phyloP scores from a whole-genome alignment of 163 green algal species.

The Chlamydomonas reinhardtii region DNA sequence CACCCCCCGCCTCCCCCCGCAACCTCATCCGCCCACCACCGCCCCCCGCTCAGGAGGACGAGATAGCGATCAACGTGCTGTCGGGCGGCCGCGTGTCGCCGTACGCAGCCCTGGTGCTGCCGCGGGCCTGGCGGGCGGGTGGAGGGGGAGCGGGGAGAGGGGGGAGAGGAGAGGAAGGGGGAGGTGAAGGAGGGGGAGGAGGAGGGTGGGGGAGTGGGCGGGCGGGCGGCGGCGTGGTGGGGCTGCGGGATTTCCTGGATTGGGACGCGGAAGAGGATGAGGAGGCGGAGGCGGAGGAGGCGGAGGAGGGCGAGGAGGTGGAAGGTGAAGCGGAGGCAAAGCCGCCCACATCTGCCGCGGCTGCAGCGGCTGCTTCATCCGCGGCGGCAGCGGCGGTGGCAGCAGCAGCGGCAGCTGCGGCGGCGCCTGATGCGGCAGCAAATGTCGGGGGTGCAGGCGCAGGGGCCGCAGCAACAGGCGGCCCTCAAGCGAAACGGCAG shows the following conservation, averaged over 20 bases:
- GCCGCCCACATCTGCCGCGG: too few species aligned
- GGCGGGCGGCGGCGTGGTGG: not conserved
- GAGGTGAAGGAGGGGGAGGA: not conserved
- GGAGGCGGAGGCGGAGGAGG: not conserved
- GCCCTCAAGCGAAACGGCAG: not conserved
- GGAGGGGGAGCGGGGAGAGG: not conserved
- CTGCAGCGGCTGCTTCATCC: too few species aligned
- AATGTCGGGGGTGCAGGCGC: too few species aligned
- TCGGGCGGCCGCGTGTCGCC: slow-evolving; percentile 60
- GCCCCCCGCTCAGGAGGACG: slow-evolving; percentile 69
- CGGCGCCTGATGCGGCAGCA: too few species aligned
- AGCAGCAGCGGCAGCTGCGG: too few species aligned
- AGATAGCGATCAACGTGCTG: slow-evolving; percentile 71
- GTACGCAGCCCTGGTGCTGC: slow-evolving; percentile 75
- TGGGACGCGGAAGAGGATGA: not conserved
- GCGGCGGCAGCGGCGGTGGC: too few species aligned
- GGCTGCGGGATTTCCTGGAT: not conserved
- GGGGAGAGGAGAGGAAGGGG: not conserved
- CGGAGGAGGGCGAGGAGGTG: not conserved
- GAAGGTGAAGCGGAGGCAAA: too few species aligned
- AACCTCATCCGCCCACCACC: not conserved
- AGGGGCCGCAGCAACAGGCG: not conserved
- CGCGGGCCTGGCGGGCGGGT: slow-evolving; percentile 28
- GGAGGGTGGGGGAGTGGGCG: not conserved
- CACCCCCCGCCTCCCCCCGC: too few species aligned